These are phyloP conservation scores for Bertia moriformis DNA, from an alignment of 2,329 filamentous ascomycete species.

Conservation along the genomic window DNA sequence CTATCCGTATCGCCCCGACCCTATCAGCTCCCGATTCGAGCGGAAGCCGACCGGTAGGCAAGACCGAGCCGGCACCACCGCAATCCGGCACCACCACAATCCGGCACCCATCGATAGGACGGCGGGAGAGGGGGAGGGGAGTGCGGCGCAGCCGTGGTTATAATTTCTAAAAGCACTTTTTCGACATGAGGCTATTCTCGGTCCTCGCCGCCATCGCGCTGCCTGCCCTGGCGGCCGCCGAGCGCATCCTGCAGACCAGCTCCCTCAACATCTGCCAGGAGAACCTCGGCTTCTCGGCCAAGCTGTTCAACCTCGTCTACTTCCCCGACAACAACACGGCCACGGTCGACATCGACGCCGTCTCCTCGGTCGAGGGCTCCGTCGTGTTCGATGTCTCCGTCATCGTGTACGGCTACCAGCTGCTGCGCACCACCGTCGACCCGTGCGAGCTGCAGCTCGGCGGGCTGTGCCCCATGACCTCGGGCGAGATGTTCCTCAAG, in stretches of 20 bases:
- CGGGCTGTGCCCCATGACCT: conserved; percentile 81
- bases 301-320: conserved; percentile 73
- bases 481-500: conserved; percentile 64
- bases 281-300: conserved; percentile 74
- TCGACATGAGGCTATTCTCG: background rate
- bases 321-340: conserved; percentile 63
- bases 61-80: no score
- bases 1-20: no score
- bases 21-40: no score
- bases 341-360: conserved; percentile 61
- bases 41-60: no score
- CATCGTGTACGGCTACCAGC: conserved; percentile 68
- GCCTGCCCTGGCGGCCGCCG: conserved; percentile 34
- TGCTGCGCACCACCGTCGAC: conserved; percentile 53
- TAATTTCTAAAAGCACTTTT: background rate
- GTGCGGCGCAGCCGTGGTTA: background rate
- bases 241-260: conserved; percentile 61
- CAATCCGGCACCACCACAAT: no score
- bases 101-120: no score
- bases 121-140: background rate
- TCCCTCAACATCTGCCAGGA: conserved; percentile 75
- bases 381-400: conserved; percentile 65
- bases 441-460: conserved; percentile 56
- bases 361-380: conserved; percentile 69
- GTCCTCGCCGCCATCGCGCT: conserved; percentile 28